phyloP scores from a whole-genome alignment of 2,329 filamentous ascomycete genomes.

The Pseudogymnoascus sp. region DNA sequence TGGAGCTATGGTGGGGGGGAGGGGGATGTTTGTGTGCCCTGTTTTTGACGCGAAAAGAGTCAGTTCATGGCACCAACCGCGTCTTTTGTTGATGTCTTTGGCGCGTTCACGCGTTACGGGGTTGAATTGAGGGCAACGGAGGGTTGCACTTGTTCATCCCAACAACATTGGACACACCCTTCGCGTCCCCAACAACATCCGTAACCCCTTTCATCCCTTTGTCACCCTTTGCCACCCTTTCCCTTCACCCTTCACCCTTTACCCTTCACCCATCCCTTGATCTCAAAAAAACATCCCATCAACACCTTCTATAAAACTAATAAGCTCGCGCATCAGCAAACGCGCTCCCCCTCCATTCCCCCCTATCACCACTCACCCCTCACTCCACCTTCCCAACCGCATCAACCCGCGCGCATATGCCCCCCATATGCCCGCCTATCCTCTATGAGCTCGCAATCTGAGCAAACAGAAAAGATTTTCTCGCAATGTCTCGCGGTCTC shows the following conservation, averaged over 20 bases:
- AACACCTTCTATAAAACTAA: background rate
- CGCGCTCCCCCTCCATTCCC: background rate
- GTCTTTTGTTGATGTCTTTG: constrained; percentile 1
- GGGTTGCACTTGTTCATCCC: constrained; percentile 7
- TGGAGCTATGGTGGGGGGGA: background rate
- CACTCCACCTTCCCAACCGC: background rate
- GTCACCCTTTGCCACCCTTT: constrained; percentile 32
- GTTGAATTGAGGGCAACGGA: background rate
- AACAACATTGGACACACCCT: constrained; percentile 6
- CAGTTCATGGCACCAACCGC: background rate
- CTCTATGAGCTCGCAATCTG: background rate
- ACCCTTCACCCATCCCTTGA: background rate
- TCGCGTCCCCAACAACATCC: constrained; percentile 10
- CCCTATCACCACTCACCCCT: background rate
- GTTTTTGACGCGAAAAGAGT: constrained; percentile 5
- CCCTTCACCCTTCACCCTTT: constrained; percentile 13
- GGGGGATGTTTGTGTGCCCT: background rate
- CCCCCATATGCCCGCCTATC: background rate
- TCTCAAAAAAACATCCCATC: background rate
- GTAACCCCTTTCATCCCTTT: constrained; percentile 37
- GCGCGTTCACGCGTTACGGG: background rate
- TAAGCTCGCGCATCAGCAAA: background rate
- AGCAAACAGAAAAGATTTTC: background rate
- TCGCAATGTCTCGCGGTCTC: background rate
- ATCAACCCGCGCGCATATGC: background rate